Base-by-base conservation (phyloP, 805 yeast genomes). In the Metschnikowia peoriensis region DNA sequence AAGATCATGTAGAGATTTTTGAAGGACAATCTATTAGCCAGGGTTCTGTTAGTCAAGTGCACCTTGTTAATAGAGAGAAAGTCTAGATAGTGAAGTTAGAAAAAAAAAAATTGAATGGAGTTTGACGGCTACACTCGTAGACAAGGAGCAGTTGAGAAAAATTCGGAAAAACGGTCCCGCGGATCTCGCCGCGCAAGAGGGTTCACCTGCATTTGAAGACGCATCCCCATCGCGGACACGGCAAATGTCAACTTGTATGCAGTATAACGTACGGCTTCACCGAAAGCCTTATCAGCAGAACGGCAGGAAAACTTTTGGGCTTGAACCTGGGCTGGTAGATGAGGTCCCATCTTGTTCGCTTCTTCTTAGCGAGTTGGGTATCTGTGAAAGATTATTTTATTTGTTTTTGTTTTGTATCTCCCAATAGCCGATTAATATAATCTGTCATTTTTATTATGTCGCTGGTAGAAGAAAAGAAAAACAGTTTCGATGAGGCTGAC, bases 21-120 rank as follows among this genome's bases (percentile, higher is more conserved):
- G 59, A 59, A 14, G 60, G 60, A n/a, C 47, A 45, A 11, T 49
- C 62, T 5, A 15, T 49, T 6, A 50, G 38, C 9, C 39, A 32
- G 37, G 44, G 48, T 14, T 53, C 58, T 7, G 52, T 55, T 7
- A 44, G 38, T 9, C 53, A 38, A 12, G 51, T 59, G 17, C 49
- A 44, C 41, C 32, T 49, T 10, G n/a, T 41, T 10, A 53, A 51
- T 41, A n/a, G 39, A 11, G 60, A 58, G 37, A 58, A 58, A 44
- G 59, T 48, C 5, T 56, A 47, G 4, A 8, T 7, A 22, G 22
- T 22, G 22, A 2, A 22, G 22, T 22, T 4, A 22, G 4, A 22
- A 22, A 22, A 22, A 22, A 22, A 22, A 22, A 22, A 4, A 22
- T 22, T 22, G 22, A 22, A 22, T 22, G 22, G 22, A 3, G 22